These are phyloP conservation scores for Geranomyces variabilis DNA, from an alignment of 192 early-diverging fungal genomes.

Conservation along the genomic window DNA sequence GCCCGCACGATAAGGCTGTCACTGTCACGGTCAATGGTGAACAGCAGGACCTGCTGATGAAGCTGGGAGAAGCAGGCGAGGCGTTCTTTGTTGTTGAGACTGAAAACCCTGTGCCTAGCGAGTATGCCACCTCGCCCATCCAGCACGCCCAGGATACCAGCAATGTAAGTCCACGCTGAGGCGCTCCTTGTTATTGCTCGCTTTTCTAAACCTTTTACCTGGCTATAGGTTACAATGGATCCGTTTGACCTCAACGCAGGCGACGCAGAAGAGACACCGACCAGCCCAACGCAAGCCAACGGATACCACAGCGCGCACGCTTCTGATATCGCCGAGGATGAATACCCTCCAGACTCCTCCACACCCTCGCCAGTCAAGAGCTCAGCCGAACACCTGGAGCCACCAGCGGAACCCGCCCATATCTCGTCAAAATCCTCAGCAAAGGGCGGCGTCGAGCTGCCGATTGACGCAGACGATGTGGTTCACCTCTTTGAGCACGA, in stretches of 20 bases:
- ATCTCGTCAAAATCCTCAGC: slow-evolving; percentile 1
- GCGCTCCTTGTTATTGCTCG: neutral
- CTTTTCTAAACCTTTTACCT: neutral
- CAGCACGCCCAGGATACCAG: slow-evolving; percentile 14
- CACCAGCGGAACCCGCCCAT: neutral
- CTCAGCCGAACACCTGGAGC: slow-evolving; percentile 1
- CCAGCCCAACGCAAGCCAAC: slow-evolving; percentile 13
- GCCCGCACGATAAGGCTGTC: slow-evolving; percentile 91
- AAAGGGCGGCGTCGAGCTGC: slow-evolving; percentile 21
- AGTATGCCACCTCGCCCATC: slow-evolving; percentile 94
- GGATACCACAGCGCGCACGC: slow-evolving; percentile 74
- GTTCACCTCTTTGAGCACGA: slow-evolving; percentile 20
- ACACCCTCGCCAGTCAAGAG: neutral
- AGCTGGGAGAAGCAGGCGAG: slow-evolving; percentile 95
- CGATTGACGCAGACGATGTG: slow-evolving; percentile 33
- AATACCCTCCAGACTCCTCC: slow-evolving; percentile 25
- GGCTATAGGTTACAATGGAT: slow-evolving; percentile 30
- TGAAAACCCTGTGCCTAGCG: slow-evolving; percentile 84
- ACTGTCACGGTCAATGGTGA: slow-evolving; percentile 83
- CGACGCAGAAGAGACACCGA: slow-evolving; percentile 22
- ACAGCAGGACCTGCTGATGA: slow-evolving; percentile 77
- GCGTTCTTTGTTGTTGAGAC: slow-evolving; percentile 97
- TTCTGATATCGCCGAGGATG: slow-evolving; percentile 30
- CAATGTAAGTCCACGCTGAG: neutral
- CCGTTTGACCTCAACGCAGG: slow-evolving; percentile 37